A percentile compares a stretch with the other conserved stretches of the same genome.
These are phyloP conservation scores for Irpex rosettiformis DNA, from an alignment of 1,284 basidiomycete genomes.

Conservation along the genomic window DNA sequence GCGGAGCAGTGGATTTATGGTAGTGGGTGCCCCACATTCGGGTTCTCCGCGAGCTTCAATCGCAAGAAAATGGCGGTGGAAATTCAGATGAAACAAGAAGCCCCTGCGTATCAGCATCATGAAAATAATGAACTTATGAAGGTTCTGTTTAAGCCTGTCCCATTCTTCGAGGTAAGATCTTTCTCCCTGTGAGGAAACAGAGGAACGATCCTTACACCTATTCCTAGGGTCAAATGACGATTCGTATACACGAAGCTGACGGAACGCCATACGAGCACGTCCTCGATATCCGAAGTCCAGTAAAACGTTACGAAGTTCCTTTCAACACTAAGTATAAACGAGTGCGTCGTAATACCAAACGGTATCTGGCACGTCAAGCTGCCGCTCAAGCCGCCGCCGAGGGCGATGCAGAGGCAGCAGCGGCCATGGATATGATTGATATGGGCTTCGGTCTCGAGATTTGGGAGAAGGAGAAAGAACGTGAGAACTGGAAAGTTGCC, in stretches of 20 bases:
- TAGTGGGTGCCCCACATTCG: slow-evolving; percentile 92
- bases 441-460: slow-evolving; percentile 94
- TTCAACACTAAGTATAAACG: slow-evolving; percentile 99
- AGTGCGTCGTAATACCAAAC: slow-evolving; percentile 90
- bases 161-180: slow-evolving; percentile 83
- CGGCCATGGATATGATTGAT: slow-evolving; percentile 92
- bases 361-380: slow-evolving; percentile 90
- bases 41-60: slow-evolving; percentile 90
- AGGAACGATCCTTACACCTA: slow-evolving; percentile 10
- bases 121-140: slow-evolving; percentile 68
- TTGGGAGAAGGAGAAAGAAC: slow-evolving; percentile 94
- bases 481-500: slow-evolving; percentile 92
- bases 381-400: slow-evolving; percentile 92
- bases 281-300: slow-evolving; percentile 82
- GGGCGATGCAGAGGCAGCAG: slow-evolving; percentile 85
- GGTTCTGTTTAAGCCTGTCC: slow-evolving; percentile 75
- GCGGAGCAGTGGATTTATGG: slow-evolving; percentile 99
- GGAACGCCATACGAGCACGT: slow-evolving; percentile 99
- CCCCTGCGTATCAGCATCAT: slow-evolving; percentile 70
- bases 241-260: slow-evolving; percentile 98
- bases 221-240: slow-evolving; percentile 89
- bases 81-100: slow-evolving; percentile 88
- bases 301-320: slow-evolving; percentile 94
- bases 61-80: slow-evolving; percentile 98
- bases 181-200: too few species aligned